Conservation (phyloP, 495 filamentous ascomycete genomes). For the Articulospora tetracladia region DNA sequence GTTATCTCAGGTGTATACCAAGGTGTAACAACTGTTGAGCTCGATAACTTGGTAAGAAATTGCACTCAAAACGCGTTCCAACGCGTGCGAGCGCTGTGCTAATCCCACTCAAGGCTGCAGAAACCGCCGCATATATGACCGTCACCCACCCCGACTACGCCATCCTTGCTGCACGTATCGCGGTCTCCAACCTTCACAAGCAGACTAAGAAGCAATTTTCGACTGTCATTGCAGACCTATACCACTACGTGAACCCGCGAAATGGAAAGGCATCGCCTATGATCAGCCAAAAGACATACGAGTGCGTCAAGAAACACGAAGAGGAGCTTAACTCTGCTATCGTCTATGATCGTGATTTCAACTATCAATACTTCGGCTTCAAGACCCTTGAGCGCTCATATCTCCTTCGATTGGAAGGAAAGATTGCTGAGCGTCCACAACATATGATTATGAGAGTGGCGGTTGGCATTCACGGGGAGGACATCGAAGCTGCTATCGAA, state of each 20-base stretch:
- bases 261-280: conserved; percentile 81
- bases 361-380: conserved; percentile 99
- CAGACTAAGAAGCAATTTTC: conserved; percentile 99
- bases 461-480: conserved; percentile 91
- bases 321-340: conserved; percentile 98
- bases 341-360: conserved; percentile 98
- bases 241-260: conserved; percentile 95
- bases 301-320: conserved; percentile 89
- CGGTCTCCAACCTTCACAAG: conserved; percentile 99
- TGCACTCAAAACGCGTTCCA: neutral
- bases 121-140: conserved; percentile 99
- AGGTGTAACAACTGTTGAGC: conserved; percentile 90
- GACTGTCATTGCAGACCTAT: conserved; percentile 85
- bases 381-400: conserved; percentile 99
- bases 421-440: conserved; percentile 93
- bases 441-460: conserved; percentile 99
- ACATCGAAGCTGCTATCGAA: conserved; percentile 91
- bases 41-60: conserved; percentile 86
- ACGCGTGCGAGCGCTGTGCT: conserved; percentile 11
- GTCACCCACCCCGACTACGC: conserved; percentile 99
- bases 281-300: conserved; percentile 86
- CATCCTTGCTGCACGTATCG: conserved; percentile 96
- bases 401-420: conserved; percentile 85
- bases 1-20: conserved; percentile 99
- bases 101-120: conserved; percentile 67